These are phyloP conservation scores for Penicillium waksmanii DNA, from an alignment of 495 filamentous ascomycete genomes.

Conservation along the genomic window DNA sequence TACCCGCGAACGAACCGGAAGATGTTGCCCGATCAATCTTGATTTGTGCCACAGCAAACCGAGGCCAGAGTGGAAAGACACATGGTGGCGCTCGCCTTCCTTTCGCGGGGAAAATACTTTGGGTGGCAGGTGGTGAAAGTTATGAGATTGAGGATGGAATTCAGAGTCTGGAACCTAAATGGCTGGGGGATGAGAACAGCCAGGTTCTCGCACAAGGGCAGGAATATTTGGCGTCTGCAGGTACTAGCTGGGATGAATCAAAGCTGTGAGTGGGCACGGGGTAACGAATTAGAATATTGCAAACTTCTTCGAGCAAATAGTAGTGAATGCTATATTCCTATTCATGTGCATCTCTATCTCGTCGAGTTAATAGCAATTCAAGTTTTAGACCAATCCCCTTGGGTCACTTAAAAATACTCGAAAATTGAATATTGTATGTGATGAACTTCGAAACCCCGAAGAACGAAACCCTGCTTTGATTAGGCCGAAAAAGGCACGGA, in stretches of 20 bases:
- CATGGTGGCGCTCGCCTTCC: slow-evolving; percentile 30
- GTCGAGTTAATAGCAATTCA: no score
- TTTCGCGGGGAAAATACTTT: slow-evolving; percentile 33
- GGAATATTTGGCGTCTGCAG: slow-evolving; percentile 31
- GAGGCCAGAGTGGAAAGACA: slow-evolving; percentile 13
- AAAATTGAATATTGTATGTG: no score
- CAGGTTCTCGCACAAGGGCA: slow-evolving; percentile 31
- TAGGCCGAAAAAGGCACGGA: no score
- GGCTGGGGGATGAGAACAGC: slow-evolving; percentile 38
- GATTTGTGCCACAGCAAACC: slow-evolving; percentile 35
- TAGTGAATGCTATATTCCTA: no score
- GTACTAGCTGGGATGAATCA: slow-evolving; percentile 27
- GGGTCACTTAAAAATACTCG: no score
- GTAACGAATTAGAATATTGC: no score
- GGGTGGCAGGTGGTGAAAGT: slow-evolving; percentile 35
- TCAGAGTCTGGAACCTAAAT: slow-evolving; percentile 33
- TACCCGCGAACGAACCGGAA: slow-evolving; percentile 37
- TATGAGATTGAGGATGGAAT: slow-evolving; percentile 43
- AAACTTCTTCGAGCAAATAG: no score
- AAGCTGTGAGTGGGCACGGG: not conserved
- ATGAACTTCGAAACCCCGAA: no score
- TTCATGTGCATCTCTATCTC: no score
- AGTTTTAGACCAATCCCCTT: no score
- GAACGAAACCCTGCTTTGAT: no score
- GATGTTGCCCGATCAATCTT: slow-evolving; percentile 36